Base-by-base conservation (phyloP, 495 filamentous ascomycete genomes). In the Pseudotulostoma volvatum region DNA sequence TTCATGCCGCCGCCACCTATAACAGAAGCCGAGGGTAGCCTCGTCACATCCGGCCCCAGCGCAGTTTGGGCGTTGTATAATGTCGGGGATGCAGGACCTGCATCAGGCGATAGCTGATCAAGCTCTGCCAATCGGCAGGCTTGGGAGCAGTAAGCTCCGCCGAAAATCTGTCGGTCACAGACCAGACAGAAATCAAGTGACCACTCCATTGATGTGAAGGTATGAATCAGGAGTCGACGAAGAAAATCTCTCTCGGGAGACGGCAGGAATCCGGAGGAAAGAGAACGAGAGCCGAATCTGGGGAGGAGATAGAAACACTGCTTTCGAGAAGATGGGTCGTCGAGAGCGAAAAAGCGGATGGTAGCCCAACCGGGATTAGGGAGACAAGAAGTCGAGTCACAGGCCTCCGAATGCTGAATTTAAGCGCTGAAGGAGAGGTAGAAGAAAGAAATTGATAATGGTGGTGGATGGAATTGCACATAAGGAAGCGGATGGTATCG, bases 181-280 rank as follows among this genome's bases (percentile, higher is more conserved):
- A 78, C 77, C 42, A 96, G 76, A 65, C 88, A 96, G 72, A 82
- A 93, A 57, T 94, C 84, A 46, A 76, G 81, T 45, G 79, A 84
- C 85, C 88, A 95, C 44, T 77, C 76, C 54, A 83, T 78, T 46
- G 81, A 72, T 64, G 23, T 28, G 23, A 28, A 28, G 23, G 5
- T 5, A 28, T 5, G 23, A 28, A 28, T 11, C 5, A 5, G 23
- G 5, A 11, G 23, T 11, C 23, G 11, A 28, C 11, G 23, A 28
- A 5, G 23, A 5, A 28, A 28, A 28, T 28, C 5, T 28, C 23
- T n/a, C n/a, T n/a, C n/a, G n/a, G n/a, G n/a, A n/a, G n/a, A n/a
- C n/a, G n/a, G n/a, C n/a, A n/a, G n/a, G n/a, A n/a, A n/a, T n/a
- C n/a, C n/a, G n/a, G n/a, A n/a, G n/a, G n/a, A n/a, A 28, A 28